A percentile compares a stretch with the other conserved stretches of the same genome.
Evolutionary conservation across 495 filamentous ascomycete genomes (phyloP).

Genomic region (Penicillium parvum): DNA sequence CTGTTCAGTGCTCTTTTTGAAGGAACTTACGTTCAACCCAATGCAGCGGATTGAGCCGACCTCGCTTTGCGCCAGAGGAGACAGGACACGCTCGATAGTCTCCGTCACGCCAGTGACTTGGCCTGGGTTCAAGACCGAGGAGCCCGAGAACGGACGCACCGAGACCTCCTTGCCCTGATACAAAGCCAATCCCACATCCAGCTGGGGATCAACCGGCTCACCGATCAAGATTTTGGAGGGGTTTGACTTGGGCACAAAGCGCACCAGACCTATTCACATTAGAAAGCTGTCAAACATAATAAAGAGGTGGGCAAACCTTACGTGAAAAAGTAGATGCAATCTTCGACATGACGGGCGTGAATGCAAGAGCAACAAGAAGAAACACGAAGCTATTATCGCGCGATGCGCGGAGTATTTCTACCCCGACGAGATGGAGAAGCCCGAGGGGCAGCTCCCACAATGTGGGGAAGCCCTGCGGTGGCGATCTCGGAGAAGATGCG

Average conservation of each 20-base stretch:
- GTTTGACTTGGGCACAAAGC: conserved; percentile 53
- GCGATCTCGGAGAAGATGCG: conserved; percentile 6
- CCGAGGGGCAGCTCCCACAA: conserved; percentile 15
- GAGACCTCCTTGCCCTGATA: conserved; percentile 51
- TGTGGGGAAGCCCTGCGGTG: conserved; percentile 21
- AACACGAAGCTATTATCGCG: too few species aligned
- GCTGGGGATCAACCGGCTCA: conserved; percentile 47
- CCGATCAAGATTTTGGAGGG: conserved; percentile 50
- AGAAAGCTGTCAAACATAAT: background rate
- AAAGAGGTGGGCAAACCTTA: conserved; percentile 12
- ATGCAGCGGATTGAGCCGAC: conserved; percentile 60
- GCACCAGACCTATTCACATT: conserved; percentile 51
- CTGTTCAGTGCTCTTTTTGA: too few species aligned
- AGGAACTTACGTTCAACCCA: conserved; percentile 66
- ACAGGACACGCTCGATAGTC: conserved; percentile 49
- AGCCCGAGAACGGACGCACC: conserved; percentile 51
- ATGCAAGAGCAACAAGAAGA: background rate
- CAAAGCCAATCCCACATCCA: conserved; percentile 54
- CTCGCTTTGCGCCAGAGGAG: conserved; percentile 46
- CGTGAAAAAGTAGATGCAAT: conserved; percentile 44
- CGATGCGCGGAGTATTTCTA: conserved; percentile 22
- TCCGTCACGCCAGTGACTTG: conserved; percentile 44
- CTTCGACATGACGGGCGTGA: conserved; percentile 30
- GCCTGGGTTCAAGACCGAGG: conserved; percentile 51
- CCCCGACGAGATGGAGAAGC: conserved; percentile 19